Conservation (phyloP, 306 rosid species). For the Abrus pulchellus region DNA sequence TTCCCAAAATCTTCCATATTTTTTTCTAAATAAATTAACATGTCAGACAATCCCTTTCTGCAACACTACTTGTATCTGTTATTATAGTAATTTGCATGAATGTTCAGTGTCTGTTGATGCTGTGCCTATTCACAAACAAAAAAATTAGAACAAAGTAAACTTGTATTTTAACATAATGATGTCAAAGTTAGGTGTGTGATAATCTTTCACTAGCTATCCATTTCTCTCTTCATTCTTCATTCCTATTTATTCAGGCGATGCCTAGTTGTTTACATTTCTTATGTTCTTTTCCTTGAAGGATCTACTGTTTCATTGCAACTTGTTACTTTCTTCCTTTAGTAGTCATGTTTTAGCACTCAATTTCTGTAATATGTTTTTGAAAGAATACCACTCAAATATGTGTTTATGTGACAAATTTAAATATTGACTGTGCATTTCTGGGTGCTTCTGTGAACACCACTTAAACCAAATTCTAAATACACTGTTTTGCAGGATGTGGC, state of each 20-base stretch:
- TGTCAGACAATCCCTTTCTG: background rate
- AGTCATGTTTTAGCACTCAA: constrained; percentile 7
- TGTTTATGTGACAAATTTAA: background rate
- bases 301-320: constrained; percentile 6
- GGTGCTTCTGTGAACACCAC: background rate
- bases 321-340: background rate
- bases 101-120: background rate
- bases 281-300: constrained; percentile 4
- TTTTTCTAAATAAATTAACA: background rate
- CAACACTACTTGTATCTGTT: background rate
- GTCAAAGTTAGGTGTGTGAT: constrained; percentile 11
- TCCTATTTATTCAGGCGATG: background rate
- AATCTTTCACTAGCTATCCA: background rate
- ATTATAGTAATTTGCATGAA: constrained; percentile 2
- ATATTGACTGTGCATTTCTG: constrained; percentile 10
- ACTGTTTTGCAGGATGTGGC: constrained; percentile 63
- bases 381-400: constrained; percentile 1
- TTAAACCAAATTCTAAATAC: constrained; percentile 31
- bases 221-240: constrained; percentile 35
- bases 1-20: background rate
- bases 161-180: background rate
- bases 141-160: background rate
- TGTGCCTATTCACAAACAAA: background rate
- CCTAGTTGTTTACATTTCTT: constrained; percentile 21
- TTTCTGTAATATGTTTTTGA: constrained; percentile 19